These are phyloP conservation scores for Davidsoniella virescens DNA, from an alignment of 2,329 filamentous ascomycete species.

Conservation along the genomic window DNA sequence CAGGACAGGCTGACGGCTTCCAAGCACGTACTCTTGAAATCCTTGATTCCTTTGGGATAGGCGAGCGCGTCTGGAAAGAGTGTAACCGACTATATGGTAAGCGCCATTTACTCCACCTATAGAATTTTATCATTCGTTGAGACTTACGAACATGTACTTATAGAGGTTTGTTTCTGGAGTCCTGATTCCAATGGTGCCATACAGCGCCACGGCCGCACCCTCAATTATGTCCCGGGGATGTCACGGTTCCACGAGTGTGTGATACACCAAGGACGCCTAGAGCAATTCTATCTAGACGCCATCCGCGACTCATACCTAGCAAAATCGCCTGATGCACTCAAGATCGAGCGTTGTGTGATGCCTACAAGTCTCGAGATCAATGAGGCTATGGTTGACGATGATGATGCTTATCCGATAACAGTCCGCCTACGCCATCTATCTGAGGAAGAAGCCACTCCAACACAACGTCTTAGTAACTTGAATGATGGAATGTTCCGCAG, in stretches of 20 bases:
- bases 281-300: conserved; percentile 48
- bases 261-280: conserved; percentile 55
- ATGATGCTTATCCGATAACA: conserved; percentile 41
- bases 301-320: conserved; percentile 32
- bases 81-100: conserved; percentile 51
- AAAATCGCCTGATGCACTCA: conserved; percentile 24
- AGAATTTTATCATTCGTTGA: too few relatives aligned
- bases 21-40: conserved; percentile 54
- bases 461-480: conserved; percentile 17
- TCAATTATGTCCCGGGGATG: conserved; percentile 44
- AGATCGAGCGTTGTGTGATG: conserved; percentile 43
- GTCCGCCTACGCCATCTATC: conserved; percentile 40
- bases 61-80: conserved; percentile 46
- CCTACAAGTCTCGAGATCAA: conserved; percentile 40
- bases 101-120: conserved; percentile 4
- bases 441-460: conserved; percentile 39
- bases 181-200: conserved; percentile 42
- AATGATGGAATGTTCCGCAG: conserved; percentile 41
- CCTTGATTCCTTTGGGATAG: conserved; percentile 56
- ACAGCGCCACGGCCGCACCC: conserved; percentile 40
- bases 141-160: background rate
- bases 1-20: conserved; percentile 29
- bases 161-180: conserved; percentile 34
- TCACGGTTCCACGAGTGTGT: conserved; percentile 49
- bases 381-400: conserved; percentile 30